phyloP scores from a whole-genome alignment of 305 asterid genomes.

The Coffea humblotiana region DNA sequence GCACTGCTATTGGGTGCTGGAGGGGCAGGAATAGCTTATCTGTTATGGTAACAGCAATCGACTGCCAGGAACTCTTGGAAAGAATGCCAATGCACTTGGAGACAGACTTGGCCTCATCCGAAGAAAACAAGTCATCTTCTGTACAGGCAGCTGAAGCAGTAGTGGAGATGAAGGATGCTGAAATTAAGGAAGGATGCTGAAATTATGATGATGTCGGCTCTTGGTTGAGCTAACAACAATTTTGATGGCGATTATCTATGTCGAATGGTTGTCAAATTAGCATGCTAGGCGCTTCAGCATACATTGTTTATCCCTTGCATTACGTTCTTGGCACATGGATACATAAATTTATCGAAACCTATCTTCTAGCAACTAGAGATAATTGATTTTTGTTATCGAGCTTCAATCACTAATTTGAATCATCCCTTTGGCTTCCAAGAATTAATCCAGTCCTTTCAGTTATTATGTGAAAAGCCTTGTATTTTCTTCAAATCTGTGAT shows the following conservation, averaged over 20 bases:
- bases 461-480: neutral
- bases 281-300: neutral
- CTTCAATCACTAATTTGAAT: neutral
- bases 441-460: neutral
- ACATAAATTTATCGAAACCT: neutral
- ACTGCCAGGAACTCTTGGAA: constrained; percentile 83
- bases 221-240: constrained; percentile 1
- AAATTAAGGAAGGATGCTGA: constrained; percentile 23
- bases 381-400: neutral
- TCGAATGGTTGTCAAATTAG: neutral
- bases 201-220: neutral
- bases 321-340: neutral
- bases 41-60: constrained; percentile 77
- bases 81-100: constrained; percentile 49
- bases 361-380: neutral
- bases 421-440: neutral
- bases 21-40: constrained; percentile 70
- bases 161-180: constrained; percentile 20
- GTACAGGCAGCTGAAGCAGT: constrained; percentile 29
- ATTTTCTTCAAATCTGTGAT: neutral
- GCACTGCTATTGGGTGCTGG: constrained; percentile 92
- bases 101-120: constrained; percentile 18
- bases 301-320: neutral
- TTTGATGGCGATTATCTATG: neutral
- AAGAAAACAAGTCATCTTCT: constrained; percentile 20